Base-by-base conservation (phyloP, 306 rosid species). In the Citrullus colocynthis region DNA sequence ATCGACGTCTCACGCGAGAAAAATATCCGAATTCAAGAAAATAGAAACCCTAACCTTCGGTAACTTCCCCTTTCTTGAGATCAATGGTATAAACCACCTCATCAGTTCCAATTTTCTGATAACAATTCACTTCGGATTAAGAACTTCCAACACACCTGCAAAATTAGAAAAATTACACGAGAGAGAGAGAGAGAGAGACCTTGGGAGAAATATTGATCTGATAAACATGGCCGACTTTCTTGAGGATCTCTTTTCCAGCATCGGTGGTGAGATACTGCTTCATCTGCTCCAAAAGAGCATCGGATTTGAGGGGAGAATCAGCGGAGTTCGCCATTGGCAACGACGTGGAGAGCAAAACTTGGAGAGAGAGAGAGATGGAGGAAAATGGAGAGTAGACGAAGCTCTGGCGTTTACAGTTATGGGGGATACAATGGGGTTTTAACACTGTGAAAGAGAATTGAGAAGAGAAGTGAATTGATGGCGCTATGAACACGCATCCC, bases 41-140 rank as follows among this genome's bases (percentile, higher is more conserved):
- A 5, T 4, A 3, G 17, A 18, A 78, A 51, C 41, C 79, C 88
- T 8, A 83, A 91, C 98, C 99, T 92, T 89, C 89, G 78, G 51
- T 78, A 69, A 95, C 96, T 62, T 87, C 87, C 74, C 96, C 97
- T 76, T 89, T 89, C 97, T 95, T 95, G 81, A 92, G 93, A 91
- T 95, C 97, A 86, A 95, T 86, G 1, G 87, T 85, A 61, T 89
- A 95, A 37, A 80, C 34, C 7, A 88, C 91, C 91, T 92, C 98
- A 12, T 95, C 77, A 79, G 87, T 28, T 78, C 99, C 99, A 74
- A 95, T 57, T 89, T 95, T 95, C 99, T 95, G 80, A 59, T 54
- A 78, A 56, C 0, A 45, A 0, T 34, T 8, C 51, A 61, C 65
- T 21, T 28, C 32, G 69, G 76, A 49, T 24, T 52, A 5, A 36